Evolutionary conservation across 2,329 filamentous ascomycete species (phyloP), one percentile per base, ranked within the genome.

Genomic region (Leptodontidium sp.): DNA sequence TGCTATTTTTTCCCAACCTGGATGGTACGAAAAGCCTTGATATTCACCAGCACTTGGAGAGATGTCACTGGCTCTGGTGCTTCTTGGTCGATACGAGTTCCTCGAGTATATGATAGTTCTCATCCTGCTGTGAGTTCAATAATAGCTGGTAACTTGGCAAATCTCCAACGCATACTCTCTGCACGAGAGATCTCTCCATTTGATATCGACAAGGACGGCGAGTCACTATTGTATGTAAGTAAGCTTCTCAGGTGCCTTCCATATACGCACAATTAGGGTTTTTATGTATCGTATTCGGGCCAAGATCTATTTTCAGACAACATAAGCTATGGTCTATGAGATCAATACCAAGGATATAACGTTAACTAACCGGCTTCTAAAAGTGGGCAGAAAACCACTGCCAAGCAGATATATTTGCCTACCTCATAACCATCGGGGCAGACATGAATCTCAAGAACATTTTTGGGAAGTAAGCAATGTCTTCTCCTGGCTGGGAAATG

Each of bases 41-140:
- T 61, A 26, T 61, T 61, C 45, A 61, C 58, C 17, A 61, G 58
- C 45, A 61, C 58, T 26, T 61, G 58, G 58, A 47, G 45, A 45
- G 58, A 61, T 32, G 45, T 61, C 58, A 61, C 58, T 47, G 58
- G 58, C 21, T 47, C 58, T 45, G 58, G 58, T 47, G 58, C 58
- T 45, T 61, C 58, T n/a, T 61, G 58, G 58, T 61, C 58, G 21
- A 47, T 61, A 49, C 40, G 40, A 29, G 40, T 61, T 26, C 58
- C 58, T 45, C 40, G 58, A 32, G 26, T 61, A 5, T 45, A 6
- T 49, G 24, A 43, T n/a, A 43, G 29, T 45, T 4, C 11, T 59
- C 57, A 40, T 59, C 29, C 32, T 59, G 57, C 57, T 4, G 2
- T 24, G 17, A 24, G 17, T 40, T 59, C 57, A 38, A 59, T 59